Base-by-base conservation (phyloP, 768 basidiomycete species). In the Obba rivulosa region DNA sequence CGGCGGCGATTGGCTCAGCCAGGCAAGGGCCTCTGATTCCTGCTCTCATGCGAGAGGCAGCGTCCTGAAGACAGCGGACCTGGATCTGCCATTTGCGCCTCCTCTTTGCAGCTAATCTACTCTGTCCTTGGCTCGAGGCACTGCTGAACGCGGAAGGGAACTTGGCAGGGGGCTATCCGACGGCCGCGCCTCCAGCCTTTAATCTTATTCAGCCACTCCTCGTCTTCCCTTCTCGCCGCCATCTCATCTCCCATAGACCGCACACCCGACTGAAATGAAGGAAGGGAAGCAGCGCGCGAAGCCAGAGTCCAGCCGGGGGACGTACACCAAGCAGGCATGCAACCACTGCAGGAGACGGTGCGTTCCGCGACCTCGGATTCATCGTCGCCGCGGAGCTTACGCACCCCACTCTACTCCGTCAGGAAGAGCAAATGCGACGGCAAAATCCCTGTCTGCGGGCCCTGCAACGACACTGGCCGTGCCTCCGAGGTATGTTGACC, bases 341-440 rank as follows among this genome's bases (percentile, higher is more conserved):
- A 63, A 62, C 52, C 62, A 65, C 38, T 66, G 65, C 45, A 54
- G 63, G 39, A 53, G 57, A 42, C 50, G 64, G 64, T 63, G 16
- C 23, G 56, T 43, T 20, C 38, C 14, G 18, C 45, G 7, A 21
- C 41, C 37, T 8, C 36, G 31, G 25, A 1, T 41, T 35, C 21
- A 34, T 36, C 14, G 23, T 3, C 46, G 28, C 37, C 40, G 11
- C 28, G 20, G 22, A 3, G 17, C 17, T 34, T 28, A 11, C 13
- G 11, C 16, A n/a, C 14, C 18, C 34, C 41, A 24, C 38, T 38
- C n/a, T 31, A 35, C 17, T 31, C 23, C 18, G 45, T 7, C 46
- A 66, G 66, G 35, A 67, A 67, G 51, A 63, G 61, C 43, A 66
- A 63, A 38, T 67, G 66, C 49, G 65, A 67, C 41, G 66, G 66